A percentile compares a stretch with the other conserved stretches of the same genome.
Evolutionary conservation across 306 rosid species (phyloP).

Genomic region (Dalbergia cultrata): DNA sequence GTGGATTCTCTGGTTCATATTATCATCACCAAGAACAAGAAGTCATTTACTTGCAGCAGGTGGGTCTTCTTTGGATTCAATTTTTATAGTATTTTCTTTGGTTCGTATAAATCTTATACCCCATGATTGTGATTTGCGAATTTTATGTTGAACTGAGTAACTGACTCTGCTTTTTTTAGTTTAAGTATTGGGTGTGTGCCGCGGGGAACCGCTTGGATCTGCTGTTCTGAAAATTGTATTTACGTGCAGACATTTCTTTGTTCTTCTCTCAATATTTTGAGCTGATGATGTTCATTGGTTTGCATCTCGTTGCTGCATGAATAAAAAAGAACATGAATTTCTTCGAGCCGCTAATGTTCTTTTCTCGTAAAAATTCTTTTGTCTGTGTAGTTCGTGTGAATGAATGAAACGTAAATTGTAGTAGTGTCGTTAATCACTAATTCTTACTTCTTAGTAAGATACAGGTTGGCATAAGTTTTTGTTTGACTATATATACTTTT

Average conservation of each 20-base stretch:
- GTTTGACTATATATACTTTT: no score
- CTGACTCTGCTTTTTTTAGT: no score
- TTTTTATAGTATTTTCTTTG: background rate
- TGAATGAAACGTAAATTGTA: no score
- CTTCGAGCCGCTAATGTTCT: no score
- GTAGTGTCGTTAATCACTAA: no score
- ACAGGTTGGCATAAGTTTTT: no score
- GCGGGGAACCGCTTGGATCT: background rate
- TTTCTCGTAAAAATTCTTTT: no score
- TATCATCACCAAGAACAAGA: background rate
- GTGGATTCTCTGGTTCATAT: background rate
- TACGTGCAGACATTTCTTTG: no score
- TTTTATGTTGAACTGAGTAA: background rate
- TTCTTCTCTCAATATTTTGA: background rate
- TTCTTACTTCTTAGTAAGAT: no score
- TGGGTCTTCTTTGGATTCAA: background rate
- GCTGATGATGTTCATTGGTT: background rate
- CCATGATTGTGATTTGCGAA: background rate
- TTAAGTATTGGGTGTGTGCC: no score
- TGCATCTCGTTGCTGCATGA: background rate
- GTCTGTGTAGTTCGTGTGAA: no score
- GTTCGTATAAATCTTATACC: background rate
- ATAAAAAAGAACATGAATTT: no score
- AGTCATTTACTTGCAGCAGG: slow-evolving; percentile 38
- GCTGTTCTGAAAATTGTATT: background rate